phyloP scores from a whole-genome alignment of 805 yeast species.

The Saccharomycopsis capsularis region DNA sequence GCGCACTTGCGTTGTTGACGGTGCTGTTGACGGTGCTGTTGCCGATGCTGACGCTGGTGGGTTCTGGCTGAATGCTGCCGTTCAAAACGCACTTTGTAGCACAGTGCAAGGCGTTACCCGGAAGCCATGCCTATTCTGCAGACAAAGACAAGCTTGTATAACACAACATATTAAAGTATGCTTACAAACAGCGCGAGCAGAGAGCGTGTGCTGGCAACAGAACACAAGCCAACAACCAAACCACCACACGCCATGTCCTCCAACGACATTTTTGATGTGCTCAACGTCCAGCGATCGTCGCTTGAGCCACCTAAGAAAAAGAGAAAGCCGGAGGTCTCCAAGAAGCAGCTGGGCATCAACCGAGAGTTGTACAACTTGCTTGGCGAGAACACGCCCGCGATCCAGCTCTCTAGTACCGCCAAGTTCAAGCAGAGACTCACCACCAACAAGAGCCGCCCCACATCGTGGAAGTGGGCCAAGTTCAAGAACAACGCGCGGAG shows the following conservation, averaged over 20 bases:
- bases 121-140: too few relatives aligned
- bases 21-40: too few relatives aligned
- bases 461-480: constrained; percentile 73
- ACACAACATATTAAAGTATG: too few relatives aligned
- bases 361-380: constrained; percentile 81
- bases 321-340: constrained; percentile 25
- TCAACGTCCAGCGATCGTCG: constrained; percentile 48
- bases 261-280: constrained; percentile 69
- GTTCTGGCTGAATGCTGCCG: too few relatives aligned
- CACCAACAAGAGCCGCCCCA: constrained; percentile 43
- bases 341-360: constrained; percentile 56
- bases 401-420: constrained; percentile 20
- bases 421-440: constrained; percentile 11
- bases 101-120: too few relatives aligned
- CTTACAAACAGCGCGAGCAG: too few relatives aligned
- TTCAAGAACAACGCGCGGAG: constrained; percentile 51
- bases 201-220: too few relatives aligned
- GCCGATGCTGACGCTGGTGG: too few relatives aligned
- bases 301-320: constrained; percentile 27
- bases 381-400: constrained; percentile 91
- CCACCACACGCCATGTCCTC: constrained; percentile 26
- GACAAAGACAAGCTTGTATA: too few relatives aligned
- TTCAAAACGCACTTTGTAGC: too few relatives aligned
- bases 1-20: too few relatives aligned
- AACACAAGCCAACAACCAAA: too few relatives aligned